Evolutionary conservation across 2,329 filamentous ascomycete species (phyloP), one percentile per base, ranked within the genome.

Genomic region (Chaetomiaceae sp.): DNA sequence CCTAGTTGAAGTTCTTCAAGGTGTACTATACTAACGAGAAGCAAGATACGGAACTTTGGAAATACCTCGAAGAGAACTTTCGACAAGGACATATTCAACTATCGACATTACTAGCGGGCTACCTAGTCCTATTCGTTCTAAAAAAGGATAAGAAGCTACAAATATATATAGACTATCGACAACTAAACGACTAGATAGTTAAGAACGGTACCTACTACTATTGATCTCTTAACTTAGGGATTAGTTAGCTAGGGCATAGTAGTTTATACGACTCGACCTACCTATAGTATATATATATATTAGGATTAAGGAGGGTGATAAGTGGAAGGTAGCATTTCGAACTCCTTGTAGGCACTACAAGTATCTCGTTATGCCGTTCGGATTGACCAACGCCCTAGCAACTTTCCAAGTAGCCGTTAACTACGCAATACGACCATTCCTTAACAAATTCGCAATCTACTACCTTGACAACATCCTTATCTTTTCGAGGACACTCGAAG

Each of bases 331-430:
- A 2, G 55, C 50, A 3, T 70, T 70, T 55, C 40, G 54, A 8
- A 67, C 31, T 6, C 43, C 44, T 15, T 66, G 61, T 45, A 50
- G 62, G 9, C 40, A 63, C 37, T 71, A 53, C 53, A 56, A 69
- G 44, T 70, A 68, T 47, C 38, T 63, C n/a, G 46, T 69, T 12
- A 68, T 69, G 45, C 60, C 54, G 3, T 69, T 70, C 51, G 57
- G 61, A 2, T 46, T 69, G 17, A 64, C 54, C 6, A 66, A 64
- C 14, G 51, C 46, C 37, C 53, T 39, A 3, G 12, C 36, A 6
- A 45, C 38, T 9, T 59, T 61, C 42, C 17, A 59, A 42, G 11
- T 14, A 1, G 25, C 39, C 4, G 53, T 59, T 2, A 51, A 60
- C 20, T 17, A 40, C 7, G 19, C 37, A 1, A 31, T 55, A 1